Conservation (phyloP, 352 stramenopile genomes). For the Thraustotheca clavata region DNA sequence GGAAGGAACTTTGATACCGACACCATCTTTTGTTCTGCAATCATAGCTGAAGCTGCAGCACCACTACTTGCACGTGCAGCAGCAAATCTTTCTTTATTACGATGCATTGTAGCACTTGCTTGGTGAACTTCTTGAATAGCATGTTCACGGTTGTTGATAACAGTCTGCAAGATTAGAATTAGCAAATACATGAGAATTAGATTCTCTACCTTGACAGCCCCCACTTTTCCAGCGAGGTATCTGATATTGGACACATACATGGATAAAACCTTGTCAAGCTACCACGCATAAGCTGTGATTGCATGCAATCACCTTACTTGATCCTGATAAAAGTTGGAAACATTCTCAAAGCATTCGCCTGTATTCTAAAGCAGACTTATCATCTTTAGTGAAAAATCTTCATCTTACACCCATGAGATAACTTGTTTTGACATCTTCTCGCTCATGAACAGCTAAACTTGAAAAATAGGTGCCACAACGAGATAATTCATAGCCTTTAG, state of each 20-base stretch:
- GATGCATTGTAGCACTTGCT: slow-evolving; percentile 84
- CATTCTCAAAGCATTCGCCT: slow-evolving; percentile 75
- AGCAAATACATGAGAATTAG: neutral
- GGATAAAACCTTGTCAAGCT: slow-evolving; percentile 74
- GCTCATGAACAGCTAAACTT: slow-evolving; percentile 63
- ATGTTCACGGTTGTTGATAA: slow-evolving; percentile 80
- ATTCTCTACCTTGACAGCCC: slow-evolving; percentile 78
- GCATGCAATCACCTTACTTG: slow-evolving; percentile 34
- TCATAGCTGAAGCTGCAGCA: slow-evolving; percentile 75
- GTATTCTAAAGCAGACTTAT: slow-evolving; percentile 30
- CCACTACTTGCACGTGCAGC: slow-evolving; percentile 75
- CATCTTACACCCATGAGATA: slow-evolving; percentile 46
- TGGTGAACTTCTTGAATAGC: slow-evolving; percentile 81
- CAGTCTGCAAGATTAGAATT: slow-evolving; percentile 35
- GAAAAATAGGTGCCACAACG: slow-evolving; percentile 79
- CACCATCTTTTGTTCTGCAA: slow-evolving; percentile 82
- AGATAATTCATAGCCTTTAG: slow-evolving; percentile 81
- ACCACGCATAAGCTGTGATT: neutral
- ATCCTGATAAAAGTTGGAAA: slow-evolving; percentile 82
- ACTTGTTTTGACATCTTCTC: slow-evolving; percentile 65
- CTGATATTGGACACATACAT: slow-evolving; percentile 83
- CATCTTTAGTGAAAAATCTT: neutral
- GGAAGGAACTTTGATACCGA: slow-evolving; percentile 32
- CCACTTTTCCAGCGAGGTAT: slow-evolving; percentile 79
- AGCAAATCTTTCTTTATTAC: slow-evolving; percentile 84